These are phyloP conservation scores for Boletus barrowsii DNA, from an alignment of 768 basidiomycete genomes.

Conservation along the genomic window DNA sequence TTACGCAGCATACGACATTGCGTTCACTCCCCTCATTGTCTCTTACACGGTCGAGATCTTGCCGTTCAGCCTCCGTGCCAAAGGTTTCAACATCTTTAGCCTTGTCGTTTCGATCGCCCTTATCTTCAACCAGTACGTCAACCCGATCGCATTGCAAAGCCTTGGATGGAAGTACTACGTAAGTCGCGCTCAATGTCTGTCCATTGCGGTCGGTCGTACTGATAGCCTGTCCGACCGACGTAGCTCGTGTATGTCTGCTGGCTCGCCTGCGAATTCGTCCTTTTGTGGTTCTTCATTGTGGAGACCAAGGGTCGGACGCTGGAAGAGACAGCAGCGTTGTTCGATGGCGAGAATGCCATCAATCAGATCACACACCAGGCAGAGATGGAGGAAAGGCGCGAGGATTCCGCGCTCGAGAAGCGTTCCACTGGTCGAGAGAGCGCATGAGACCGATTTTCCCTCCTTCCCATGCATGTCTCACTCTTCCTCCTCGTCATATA, in stretches of 20 bases:
- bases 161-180: conserved; percentile 79
- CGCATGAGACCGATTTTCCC: conserved; percentile 3
- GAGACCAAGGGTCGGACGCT: conserved; percentile 73
- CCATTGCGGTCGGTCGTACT: neutral
- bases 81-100: conserved; percentile 81
- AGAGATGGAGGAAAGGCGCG: conserved; percentile 14
- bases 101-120: conserved; percentile 74
- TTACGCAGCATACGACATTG: conserved; percentile 76
- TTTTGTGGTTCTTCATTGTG: conserved; percentile 63
- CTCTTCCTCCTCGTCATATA: neutral
- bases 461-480: neutral
- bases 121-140: conserved; percentile 88
- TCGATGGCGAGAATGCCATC: conserved; percentile 64
- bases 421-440: neutral
- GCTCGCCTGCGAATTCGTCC: conserved; percentile 64
- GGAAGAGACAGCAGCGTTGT: conserved; percentile 79
- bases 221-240: neutral
- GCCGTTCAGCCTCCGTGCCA: conserved; percentile 78
- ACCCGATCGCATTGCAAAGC: conserved; percentile 67
- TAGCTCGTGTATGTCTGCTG: conserved; percentile 70
- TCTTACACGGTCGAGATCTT: conserved; percentile 89
- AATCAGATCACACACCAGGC: conserved; percentile 32
- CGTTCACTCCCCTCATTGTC: conserved; percentile 84
- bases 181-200: conserved; percentile 14
- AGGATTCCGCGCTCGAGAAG: conserved; percentile 22